These are phyloP conservation scores for Leccinum holopus DNA, from an alignment of 1,284 basidiomycete genomes.

Conservation along the genomic window DNA sequence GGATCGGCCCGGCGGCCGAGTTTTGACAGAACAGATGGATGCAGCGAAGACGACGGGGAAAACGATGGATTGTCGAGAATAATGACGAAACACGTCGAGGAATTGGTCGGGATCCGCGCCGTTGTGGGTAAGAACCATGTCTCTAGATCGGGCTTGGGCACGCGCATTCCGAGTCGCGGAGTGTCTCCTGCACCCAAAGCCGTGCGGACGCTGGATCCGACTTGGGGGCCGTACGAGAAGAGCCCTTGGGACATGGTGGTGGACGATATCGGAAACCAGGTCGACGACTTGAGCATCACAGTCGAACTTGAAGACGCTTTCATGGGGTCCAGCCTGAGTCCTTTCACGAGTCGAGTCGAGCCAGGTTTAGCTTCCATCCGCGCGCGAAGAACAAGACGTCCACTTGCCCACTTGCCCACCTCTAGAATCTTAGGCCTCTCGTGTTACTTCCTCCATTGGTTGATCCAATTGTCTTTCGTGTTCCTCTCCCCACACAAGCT, in stretches of 20 bases:
- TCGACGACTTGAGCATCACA: constrained; percentile 2
- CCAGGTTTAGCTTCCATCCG: constrained; percentile 7
- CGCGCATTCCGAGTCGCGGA: not conserved
- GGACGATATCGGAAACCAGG: constrained; percentile 7
- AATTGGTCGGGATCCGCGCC: constrained; percentile 49
- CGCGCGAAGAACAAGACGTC: constrained; percentile 5
- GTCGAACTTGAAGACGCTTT: constrained; percentile 22
- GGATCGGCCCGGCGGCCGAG: constrained; percentile 39
- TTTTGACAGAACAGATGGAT: constrained; percentile 10
- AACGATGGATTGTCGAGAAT: constrained; percentile 27
- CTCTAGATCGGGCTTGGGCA: constrained; percentile 17
- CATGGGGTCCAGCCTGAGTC: constrained; percentile 25
- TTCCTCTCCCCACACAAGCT: no score
- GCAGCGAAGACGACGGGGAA: constrained; percentile 1
- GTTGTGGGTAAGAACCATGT: constrained; percentile 27
- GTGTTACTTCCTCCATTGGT: no score
- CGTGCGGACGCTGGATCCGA: constrained; percentile 21
- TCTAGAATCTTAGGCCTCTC: no score
- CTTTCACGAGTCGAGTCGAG: constrained; percentile 27
- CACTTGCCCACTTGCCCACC: no score
- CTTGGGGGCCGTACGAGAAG: constrained; percentile 22
- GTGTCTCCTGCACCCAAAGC: constrained; percentile 31
- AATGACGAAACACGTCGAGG: constrained; percentile 48
- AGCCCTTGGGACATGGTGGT: constrained; percentile 27
- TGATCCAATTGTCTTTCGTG: no score